Evolutionary conservation across 371 early-diverging fungal genomes (phyloP).

Genomic region (Mucor racemosus): DNA sequence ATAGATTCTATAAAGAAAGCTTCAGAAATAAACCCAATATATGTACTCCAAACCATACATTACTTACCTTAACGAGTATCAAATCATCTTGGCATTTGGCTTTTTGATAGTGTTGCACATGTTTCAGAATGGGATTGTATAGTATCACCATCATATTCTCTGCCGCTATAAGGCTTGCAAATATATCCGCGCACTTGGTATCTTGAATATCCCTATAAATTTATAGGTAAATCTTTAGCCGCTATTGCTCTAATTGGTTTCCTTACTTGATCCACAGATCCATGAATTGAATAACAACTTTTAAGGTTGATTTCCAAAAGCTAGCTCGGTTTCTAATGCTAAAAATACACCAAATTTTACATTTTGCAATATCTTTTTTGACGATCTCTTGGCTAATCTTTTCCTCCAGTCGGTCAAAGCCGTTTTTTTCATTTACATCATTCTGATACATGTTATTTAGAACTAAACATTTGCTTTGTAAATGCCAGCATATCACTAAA

Average conservation of each 20-base stretch:
- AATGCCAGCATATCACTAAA: slow-evolving; percentile 17
- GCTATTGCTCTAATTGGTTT: not conserved
- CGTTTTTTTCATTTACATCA: not conserved
- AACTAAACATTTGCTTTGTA: not conserved
- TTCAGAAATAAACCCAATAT: not conserved
- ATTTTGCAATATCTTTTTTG: slow-evolving; percentile 7
- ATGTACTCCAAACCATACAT: not conserved
- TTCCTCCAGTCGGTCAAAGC: not conserved
- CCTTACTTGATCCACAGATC: slow-evolving; percentile 42
- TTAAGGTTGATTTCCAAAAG: slow-evolving; percentile 33
- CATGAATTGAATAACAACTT: slow-evolving; percentile 33
- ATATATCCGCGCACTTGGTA: slow-evolving; percentile 11
- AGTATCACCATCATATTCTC: slow-evolving; percentile 16
- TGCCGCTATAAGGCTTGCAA: slow-evolving; percentile 17
- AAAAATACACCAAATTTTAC: slow-evolving; percentile 24
- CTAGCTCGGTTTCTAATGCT: slow-evolving; percentile 13
- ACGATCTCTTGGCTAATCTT: not conserved
- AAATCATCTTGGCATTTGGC: not conserved
- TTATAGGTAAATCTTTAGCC: not conserved
- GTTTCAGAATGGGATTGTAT: slow-evolving; percentile 17
- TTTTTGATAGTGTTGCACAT: slow-evolving; percentile 16
- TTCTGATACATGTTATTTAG: not conserved
- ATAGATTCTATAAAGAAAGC: slow-evolving; percentile 2
- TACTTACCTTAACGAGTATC: slow-evolving; percentile 6
- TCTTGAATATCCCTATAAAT: slow-evolving; percentile 23